Percentiles rank a stretch among this genome's conserved stretches.
Evolutionary conservation across 2,329 filamentous ascomycete species (phyloP).

Genomic region (Colletotrichum agaves): DNA sequence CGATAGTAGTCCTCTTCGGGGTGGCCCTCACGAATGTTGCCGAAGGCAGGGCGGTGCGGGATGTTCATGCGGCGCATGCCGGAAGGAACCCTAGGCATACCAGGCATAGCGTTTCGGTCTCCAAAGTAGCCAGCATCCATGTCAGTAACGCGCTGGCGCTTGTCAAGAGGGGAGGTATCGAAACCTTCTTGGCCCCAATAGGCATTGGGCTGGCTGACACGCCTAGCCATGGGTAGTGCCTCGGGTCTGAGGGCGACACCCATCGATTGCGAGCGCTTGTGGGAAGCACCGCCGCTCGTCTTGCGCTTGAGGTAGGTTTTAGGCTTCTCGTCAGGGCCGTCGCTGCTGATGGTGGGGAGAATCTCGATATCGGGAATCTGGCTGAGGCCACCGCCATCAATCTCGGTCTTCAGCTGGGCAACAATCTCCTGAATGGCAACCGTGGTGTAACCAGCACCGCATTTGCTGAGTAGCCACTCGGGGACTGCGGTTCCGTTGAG

Average conservation of each 20-base stretch:
- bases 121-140: slow-evolving; percentile 38
- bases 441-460: slow-evolving; percentile 60
- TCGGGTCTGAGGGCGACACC: slow-evolving; percentile 42
- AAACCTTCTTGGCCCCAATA: slow-evolving; percentile 37
- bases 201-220: slow-evolving; percentile 42
- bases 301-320: slow-evolving; percentile 44
- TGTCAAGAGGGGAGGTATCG: slow-evolving; percentile 41
- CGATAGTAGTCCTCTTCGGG: slow-evolving; percentile 44
- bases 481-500: slow-evolving; percentile 56
- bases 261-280: slow-evolving; percentile 51
- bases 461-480: slow-evolving; percentile 59
- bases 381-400: slow-evolving; percentile 53
- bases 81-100: slow-evolving; percentile 30
- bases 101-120: slow-evolving; percentile 40
- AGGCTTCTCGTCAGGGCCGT: slow-evolving; percentile 43
- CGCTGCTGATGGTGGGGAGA: slow-evolving; percentile 62
- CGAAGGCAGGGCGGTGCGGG: slow-evolving; percentile 41
- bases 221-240: slow-evolving; percentile 42
- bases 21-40: slow-evolving; percentile 48
- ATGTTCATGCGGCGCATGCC: slow-evolving; percentile 40
- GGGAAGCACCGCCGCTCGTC: slow-evolving; percentile 38
- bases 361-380: slow-evolving; percentile 70
- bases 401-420: slow-evolving; percentile 55
- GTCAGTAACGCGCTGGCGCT: slow-evolving; percentile 44
- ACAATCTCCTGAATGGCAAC: slow-evolving; percentile 60